phyloP scores from a whole-genome alignment of 495 filamentous ascomycete species.

The Tricharina praecox region DNA sequence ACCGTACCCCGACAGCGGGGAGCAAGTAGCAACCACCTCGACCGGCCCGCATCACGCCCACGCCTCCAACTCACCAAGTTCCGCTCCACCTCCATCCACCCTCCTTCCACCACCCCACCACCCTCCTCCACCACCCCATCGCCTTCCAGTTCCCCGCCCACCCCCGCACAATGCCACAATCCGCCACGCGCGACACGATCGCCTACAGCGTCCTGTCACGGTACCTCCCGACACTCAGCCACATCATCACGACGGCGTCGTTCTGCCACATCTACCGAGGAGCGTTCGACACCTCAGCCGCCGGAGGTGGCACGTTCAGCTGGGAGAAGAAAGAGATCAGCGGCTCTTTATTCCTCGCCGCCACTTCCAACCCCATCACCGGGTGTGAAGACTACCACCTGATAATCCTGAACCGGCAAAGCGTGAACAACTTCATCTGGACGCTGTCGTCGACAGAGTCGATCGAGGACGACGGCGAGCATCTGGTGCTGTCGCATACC shows the following conservation, averaged over 20 bases:
- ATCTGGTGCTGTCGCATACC: not conserved
- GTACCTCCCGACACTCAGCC: slow-evolving; percentile 19
- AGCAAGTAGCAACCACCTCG: no score
- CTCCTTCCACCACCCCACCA: not conserved
- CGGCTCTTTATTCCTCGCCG: not conserved
- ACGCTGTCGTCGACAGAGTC: slow-evolving; percentile 12
- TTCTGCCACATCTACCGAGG: slow-evolving; percentile 21
- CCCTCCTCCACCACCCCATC: not conserved
- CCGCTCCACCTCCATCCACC: not conserved
- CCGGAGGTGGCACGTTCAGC: not conserved
- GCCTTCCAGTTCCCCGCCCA: not conserved
- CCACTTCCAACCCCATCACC: not conserved
- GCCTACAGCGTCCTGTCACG: slow-evolving; percentile 21
- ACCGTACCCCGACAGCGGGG: no score
- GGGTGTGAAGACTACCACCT: slow-evolving; percentile 1
- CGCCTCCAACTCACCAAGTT: no score
- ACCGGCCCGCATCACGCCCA: no score
- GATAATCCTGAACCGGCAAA: slow-evolving; percentile 2
- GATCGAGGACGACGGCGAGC: slow-evolving; percentile 26
- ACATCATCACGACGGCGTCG: slow-evolving; percentile 20
- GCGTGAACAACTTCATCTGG: slow-evolving; percentile 4
- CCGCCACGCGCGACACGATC: slow-evolving; percentile 8
- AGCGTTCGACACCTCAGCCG: not conserved
- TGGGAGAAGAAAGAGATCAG: slow-evolving; percentile 1
- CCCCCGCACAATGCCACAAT: slow-evolving; percentile 11